Percentiles rank a stretch among this genome's conserved stretches.
Evolutionary conservation across 768 basidiomycete genomes (phyloP).

Genomic region (Dentipellis sp.): DNA sequence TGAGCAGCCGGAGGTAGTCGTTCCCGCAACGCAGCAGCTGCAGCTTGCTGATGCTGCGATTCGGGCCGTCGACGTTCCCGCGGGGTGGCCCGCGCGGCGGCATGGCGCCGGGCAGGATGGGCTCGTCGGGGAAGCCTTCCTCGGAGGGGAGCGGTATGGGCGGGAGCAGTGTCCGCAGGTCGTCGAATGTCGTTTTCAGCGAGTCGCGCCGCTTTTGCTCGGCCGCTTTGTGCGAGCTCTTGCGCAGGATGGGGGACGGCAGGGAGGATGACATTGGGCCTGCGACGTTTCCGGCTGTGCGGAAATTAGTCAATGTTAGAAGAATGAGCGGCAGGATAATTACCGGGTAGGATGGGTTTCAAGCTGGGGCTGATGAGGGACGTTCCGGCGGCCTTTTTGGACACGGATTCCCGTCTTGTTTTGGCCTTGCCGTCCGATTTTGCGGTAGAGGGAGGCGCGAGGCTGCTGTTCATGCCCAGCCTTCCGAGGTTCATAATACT

Average conservation of each 20-base stretch:
- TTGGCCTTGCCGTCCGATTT: constrained; percentile 16
- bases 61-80: constrained; percentile 82
- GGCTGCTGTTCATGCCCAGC: constrained; percentile 40
- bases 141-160: constrained; percentile 80
- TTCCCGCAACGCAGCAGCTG: constrained; percentile 89
- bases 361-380: constrained; percentile 42
- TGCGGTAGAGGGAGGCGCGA: constrained; percentile 23
- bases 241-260: constrained; percentile 37
- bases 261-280: constrained; percentile 17
- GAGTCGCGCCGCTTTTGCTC: constrained; percentile 97
- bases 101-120: constrained; percentile 76
- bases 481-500: constrained; percentile 85
- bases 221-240: constrained; percentile 89
- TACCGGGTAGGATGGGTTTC: constrained; percentile 70
- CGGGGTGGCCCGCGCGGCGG: constrained; percentile 87
- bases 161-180: constrained; percentile 74
- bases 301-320: constrained; percentile 6
- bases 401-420: constrained; percentile 12
- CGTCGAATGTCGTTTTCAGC: constrained; percentile 89
- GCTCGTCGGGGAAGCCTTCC: constrained; percentile 60
- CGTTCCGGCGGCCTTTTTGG: constrained; percentile 22
- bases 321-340: constrained; percentile 14
- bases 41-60: constrained; percentile 89
- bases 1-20: constrained; percentile 73
- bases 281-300: constrained; percentile 25